phyloP scores from a whole-genome alignment of 2,329 filamentous ascomycete species.

The Diplodia scrobiculata region DNA sequence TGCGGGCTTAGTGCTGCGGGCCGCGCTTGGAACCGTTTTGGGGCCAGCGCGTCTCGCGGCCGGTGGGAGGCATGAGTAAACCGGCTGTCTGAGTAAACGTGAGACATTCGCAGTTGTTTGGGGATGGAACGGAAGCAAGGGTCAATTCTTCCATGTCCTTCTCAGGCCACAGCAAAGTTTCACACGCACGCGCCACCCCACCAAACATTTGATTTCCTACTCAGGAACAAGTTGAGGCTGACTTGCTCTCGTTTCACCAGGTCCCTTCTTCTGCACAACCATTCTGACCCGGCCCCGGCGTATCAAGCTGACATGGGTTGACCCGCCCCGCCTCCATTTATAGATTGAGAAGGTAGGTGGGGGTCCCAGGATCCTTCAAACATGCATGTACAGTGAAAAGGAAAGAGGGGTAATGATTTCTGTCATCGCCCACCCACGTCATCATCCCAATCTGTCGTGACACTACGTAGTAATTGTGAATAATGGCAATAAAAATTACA shows the following conservation, averaged over 20 bases:
- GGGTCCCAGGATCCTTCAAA: background rate
- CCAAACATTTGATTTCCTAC: background rate
- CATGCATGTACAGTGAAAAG: background rate
- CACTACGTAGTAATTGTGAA: too few species aligned
- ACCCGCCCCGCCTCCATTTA: background rate
- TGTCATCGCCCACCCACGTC: background rate
- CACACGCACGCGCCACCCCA: background rate
- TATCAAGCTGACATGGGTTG: background rate
- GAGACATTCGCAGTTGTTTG: slow-evolving; percentile 1
- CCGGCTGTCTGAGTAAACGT: slow-evolving; percentile 63
- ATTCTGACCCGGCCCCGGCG: background rate
- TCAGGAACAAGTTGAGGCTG: slow-evolving; percentile 5
- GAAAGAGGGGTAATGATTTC: background rate
- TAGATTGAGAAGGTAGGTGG: background rate
- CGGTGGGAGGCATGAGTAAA: slow-evolving; percentile 70
- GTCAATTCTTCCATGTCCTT: background rate
- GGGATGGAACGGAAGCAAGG: background rate
- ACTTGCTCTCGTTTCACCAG: slow-evolving; percentile 9
- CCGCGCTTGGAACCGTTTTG: slow-evolving; percentile 44
- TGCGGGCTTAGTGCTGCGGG: slow-evolving; percentile 59
- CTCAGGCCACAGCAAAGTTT: background rate
- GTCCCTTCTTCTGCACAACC: background rate
- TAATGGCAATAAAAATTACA: slow-evolving; percentile 16
- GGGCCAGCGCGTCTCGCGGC: slow-evolving; percentile 53
- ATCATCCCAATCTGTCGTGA: background rate